Conservation (phyloP, 2,329 filamentous ascomycete species). For the Botryotinia convoluta region DNA sequence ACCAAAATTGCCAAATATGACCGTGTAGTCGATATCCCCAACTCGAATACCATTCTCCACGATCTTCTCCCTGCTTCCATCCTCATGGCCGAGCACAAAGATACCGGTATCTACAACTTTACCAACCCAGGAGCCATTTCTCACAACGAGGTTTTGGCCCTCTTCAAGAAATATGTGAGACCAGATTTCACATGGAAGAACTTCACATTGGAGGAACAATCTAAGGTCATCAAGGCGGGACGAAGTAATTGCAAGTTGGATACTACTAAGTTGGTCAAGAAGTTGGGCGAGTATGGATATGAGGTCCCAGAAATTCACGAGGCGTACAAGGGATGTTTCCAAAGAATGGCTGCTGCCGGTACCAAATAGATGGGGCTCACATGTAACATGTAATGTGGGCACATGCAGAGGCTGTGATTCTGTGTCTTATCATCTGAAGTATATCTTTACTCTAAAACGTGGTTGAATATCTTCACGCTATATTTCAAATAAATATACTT, state of each 20-base stretch:
- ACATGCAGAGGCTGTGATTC: slow-evolving; percentile 21
- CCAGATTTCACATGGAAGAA: slow-evolving; percentile 62
- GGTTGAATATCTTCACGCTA: background rate
- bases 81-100: slow-evolving; percentile 57
- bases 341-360: slow-evolving; percentile 58
- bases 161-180: slow-evolving; percentile 63
- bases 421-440: slow-evolving; percentile 5
- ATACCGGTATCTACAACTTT: slow-evolving; percentile 67
- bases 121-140: slow-evolving; percentile 69
- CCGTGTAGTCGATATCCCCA: slow-evolving; percentile 64
- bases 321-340: slow-evolving; percentile 60
- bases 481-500: background rate
- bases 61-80: slow-evolving; percentile 62
- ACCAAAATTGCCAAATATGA: slow-evolving; percentile 67
- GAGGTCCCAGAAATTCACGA: slow-evolving; percentile 60
- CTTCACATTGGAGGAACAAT: slow-evolving; percentile 64
- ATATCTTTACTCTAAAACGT: background rate
- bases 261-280: slow-evolving; percentile 57
- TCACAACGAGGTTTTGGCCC: slow-evolving; percentile 64
- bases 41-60: slow-evolving; percentile 64
- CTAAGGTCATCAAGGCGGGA: slow-evolving; percentile 65
- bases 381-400: background rate
- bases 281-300: slow-evolving; percentile 58
- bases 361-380: slow-evolving; percentile 43
- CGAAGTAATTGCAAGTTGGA: slow-evolving; percentile 66